Conservation (phyloP, 2,329 filamentous ascomycete genomes). For the Cladosporium sp. region DNA sequence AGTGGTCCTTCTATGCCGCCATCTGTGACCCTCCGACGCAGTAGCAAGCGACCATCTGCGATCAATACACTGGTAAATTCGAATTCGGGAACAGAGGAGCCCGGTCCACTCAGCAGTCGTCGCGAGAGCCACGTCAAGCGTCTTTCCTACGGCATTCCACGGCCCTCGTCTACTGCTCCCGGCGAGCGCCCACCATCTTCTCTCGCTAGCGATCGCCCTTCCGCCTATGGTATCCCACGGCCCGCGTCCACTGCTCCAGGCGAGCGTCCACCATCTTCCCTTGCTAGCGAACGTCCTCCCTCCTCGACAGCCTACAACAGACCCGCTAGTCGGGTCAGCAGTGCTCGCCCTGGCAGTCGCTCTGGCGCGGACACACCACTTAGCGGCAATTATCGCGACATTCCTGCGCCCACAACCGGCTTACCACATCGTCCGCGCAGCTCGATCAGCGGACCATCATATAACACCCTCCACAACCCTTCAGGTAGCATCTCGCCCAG, state of each 20-base stretch:
- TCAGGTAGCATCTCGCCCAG: slow-evolving; percentile 14
- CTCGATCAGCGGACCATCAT: slow-evolving; percentile 46
- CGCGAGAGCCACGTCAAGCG: slow-evolving; percentile 37
- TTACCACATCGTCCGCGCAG: slow-evolving; percentile 5
- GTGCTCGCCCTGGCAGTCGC: slow-evolving; percentile 7
- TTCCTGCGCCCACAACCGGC: neutral
- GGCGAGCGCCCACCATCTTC: slow-evolving; percentile 22
- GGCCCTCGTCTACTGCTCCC: slow-evolving; percentile 16
- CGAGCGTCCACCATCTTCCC: slow-evolving; percentile 22
- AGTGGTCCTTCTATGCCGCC: slow-evolving; percentile 42
- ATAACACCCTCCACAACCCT: slow-evolving; percentile 22
- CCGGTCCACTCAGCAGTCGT: slow-evolving; percentile 6
- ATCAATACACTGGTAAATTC: slow-evolving; percentile 10
- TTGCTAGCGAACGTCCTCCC: slow-evolving; percentile 22
- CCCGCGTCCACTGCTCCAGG: slow-evolving; percentile 17
- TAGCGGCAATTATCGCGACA: neutral
- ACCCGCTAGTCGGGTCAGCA: slow-evolving; percentile 69
- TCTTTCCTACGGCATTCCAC: slow-evolving; percentile 47
- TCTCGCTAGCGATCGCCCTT: slow-evolving; percentile 22
- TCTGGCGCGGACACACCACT: neutral
- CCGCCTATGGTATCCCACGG: slow-evolving; percentile 33
- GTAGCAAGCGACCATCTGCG: slow-evolving; percentile 58
- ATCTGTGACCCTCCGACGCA: slow-evolving; percentile 60
- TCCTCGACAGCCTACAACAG: slow-evolving; percentile 47
- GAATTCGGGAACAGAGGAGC: neutral